phyloP scores from a whole-genome alignment of 768 basidiomycete species.

The Boletus pseudopeckii region DNA sequence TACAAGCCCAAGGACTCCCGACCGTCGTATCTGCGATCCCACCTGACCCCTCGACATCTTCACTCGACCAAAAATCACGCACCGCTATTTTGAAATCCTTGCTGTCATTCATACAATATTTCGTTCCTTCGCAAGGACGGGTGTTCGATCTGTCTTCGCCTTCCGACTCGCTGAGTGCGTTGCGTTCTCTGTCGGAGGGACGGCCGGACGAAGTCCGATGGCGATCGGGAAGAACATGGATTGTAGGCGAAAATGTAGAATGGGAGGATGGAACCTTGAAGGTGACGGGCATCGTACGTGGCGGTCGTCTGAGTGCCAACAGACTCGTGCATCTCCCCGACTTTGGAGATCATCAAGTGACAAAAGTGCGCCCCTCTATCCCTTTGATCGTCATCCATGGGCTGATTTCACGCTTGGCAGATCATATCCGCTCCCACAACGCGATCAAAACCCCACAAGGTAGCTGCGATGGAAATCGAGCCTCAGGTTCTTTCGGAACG shows the following conservation, averaged over 20 bases:
- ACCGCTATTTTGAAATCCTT: slow-evolving; percentile 78
- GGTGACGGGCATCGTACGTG: slow-evolving; percentile 85
- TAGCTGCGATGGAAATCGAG: slow-evolving; percentile 64
- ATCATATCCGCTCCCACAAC: slow-evolving; percentile 62
- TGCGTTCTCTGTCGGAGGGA: slow-evolving; percentile 82
- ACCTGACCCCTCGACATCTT: slow-evolving; percentile 41
- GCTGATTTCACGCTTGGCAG: slow-evolving; percentile 37
- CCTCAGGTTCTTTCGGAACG: slow-evolving; percentile 60
- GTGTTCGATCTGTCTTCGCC: slow-evolving; percentile 68
- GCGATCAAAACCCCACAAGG: slow-evolving; percentile 33
- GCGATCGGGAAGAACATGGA: slow-evolving; percentile 76
- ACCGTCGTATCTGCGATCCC: slow-evolving; percentile 75
- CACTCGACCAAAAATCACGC: slow-evolving; percentile 59
- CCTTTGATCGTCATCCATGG: not conserved
- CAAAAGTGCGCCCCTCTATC: slow-evolving; percentile 50
- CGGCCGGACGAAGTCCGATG: slow-evolving; percentile 76
- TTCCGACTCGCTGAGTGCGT: slow-evolving; percentile 66
- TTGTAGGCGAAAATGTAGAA: slow-evolving; percentile 64
- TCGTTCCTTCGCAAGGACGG: slow-evolving; percentile 76
- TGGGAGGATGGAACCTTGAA: slow-evolving; percentile 66
- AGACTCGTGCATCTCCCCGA: slow-evolving; percentile 85
- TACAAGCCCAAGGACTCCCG: slow-evolving; percentile 90
- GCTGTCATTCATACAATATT: slow-evolving; percentile 92
- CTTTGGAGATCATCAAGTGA: slow-evolving; percentile 83
- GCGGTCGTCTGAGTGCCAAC: slow-evolving; percentile 70